Base-by-base conservation (phyloP, 495 filamentous ascomycete genomes). In the Aspergillus cristatus region DNA sequence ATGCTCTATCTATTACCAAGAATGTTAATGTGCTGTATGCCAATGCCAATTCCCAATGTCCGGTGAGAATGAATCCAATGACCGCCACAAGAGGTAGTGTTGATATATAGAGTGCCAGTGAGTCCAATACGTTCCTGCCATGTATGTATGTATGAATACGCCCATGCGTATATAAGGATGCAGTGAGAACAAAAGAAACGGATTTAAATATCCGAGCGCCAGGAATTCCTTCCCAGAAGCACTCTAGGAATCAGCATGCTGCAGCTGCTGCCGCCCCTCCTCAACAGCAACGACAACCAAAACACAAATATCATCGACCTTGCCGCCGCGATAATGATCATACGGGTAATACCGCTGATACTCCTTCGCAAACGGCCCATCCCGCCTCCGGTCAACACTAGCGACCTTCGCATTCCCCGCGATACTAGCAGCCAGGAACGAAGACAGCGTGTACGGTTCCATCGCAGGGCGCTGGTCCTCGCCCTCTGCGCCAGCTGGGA, bases 351-450 rank as follows among this genome's bases (percentile, higher is more conserved):
- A 76, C 46, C 79, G 82, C 53, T 90, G 84, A 25, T 94, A 86
- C 58, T 94, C 90, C 55, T 81, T 91, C 7, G 91, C 87, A 57
- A 98, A 98, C 18, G 91, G 91, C 0, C 91, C 86, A 56, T 98
- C 85, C 28, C 82, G 59, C 40, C 78, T 83, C 13, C 66, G 65
- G 54, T 94, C 82, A 17, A 79, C 51, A 53, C 88, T 94, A 12
- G 87, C 89, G 11, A 71, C 55, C 57, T 96, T 97, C 3, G 91
- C 93, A 38, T 86, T 82, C 2, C 65, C 61, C 6, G 81, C 80
- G 32, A 97, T 78, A 15, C 82, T 76, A 2, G 79, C 70, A 0
- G 93, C 88, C 3, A 98, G 54, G n/a, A 79, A 55, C 34, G 77
- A 80, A 54, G 91, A 86, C 28, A 95, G 71, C 3, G 62, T 67